Conservation (phyloP, 345 rosid genomes). For the Lumnitzera racemosa region DNA sequence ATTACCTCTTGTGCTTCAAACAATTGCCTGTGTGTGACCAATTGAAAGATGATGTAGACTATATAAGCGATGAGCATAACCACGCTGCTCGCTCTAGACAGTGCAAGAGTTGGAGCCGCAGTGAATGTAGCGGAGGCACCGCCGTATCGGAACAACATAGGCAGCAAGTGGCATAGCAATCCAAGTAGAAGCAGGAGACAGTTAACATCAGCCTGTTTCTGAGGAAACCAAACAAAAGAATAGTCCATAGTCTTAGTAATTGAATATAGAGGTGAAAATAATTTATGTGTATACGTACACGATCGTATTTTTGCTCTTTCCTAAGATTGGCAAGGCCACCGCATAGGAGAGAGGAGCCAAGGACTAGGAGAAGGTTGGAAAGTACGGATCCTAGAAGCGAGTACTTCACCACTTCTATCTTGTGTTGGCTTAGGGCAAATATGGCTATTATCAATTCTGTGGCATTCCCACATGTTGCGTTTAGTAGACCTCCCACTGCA, state of each 20-base stretch:
- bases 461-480: constrained; percentile 95
- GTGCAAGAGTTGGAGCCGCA: constrained; percentile 32
- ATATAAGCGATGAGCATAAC: constrained; percentile 72
- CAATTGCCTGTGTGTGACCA: constrained; percentile 61
- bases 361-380: constrained; percentile 88
- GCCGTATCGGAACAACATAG: constrained; percentile 44
- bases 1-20: constrained; percentile 55
- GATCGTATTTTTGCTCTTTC: constrained; percentile 66
- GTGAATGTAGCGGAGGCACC: constrained; percentile 23
- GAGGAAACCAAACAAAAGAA: constrained; percentile 10
- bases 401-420: constrained; percentile 72
- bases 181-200: constrained; percentile 56
- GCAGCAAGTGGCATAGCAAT: constrained; percentile 66
- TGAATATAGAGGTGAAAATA: no score
- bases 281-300: constrained; percentile 28
- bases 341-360: constrained; percentile 81
- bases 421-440: constrained; percentile 50
- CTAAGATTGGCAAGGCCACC: constrained; percentile 74
- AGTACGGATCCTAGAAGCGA: constrained; percentile 84
- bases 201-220: constrained; percentile 93
- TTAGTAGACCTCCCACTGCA: constrained; percentile 82
- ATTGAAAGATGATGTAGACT: constrained; percentile 72
- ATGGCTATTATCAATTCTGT: constrained; percentile 86
- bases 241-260: no score
- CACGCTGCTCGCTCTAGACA: constrained; percentile 81